These are phyloP conservation scores for Anethum foeniculum DNA, from an alignment of 140 eudicot genomes.

Conservation along the genomic window DNA sequence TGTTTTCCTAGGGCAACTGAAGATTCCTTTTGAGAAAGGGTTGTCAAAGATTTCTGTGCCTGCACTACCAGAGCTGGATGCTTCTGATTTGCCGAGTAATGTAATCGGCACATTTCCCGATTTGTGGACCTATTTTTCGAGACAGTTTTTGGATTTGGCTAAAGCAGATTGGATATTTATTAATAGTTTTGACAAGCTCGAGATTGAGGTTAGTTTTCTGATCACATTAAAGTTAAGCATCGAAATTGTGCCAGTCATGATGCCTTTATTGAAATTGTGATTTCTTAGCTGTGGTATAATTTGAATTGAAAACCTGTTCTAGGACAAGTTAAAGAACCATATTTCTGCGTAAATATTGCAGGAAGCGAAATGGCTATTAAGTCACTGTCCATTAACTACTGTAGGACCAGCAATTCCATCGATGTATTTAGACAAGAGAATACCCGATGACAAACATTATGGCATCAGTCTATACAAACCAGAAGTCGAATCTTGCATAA, in stretches of 20 bases:
- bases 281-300: background rate
- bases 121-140: background rate
- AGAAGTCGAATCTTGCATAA: background rate
- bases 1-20: background rate
- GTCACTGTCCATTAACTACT: background rate
- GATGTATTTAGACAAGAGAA: background rate
- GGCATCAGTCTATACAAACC: slow-evolving; percentile 10
- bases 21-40: background rate
- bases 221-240: background rate
- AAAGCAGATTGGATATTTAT: slow-evolving; percentile 9
- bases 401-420: slow-evolving; percentile 13
- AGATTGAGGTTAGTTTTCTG: background rate
- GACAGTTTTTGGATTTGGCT: background rate
- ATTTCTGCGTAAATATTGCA: background rate
- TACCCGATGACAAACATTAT: slow-evolving; percentile 3
- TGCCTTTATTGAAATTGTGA: background rate
- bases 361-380: background rate
- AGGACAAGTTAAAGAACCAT: background rate
- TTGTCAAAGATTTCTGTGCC: background rate
- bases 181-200: slow-evolving; percentile 1
- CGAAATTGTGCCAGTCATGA: background rate
- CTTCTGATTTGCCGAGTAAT: background rate
- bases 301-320: background rate
- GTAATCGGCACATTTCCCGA: background rate
- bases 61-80: background rate